A percentile compares a stretch with the other conserved stretches of the same genome.
Conservation (phyloP, 139 green algal genomes). For the Picochlorum sp. region DNA sequence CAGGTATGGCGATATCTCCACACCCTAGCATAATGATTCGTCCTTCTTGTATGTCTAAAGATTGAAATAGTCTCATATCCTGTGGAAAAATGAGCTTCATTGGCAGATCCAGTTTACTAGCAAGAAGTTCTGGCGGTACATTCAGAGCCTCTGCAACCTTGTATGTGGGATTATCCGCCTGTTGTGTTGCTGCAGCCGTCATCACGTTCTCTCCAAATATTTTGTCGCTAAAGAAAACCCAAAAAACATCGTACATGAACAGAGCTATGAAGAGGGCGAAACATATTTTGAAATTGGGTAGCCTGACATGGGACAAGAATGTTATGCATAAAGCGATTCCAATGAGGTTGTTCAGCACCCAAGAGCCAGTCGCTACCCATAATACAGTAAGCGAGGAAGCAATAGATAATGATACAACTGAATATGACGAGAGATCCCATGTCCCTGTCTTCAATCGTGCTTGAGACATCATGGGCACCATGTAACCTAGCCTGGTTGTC, state of each 20-base stretch:
- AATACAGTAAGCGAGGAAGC: background rate
- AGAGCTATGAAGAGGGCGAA: background rate
- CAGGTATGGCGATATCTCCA: conserved; percentile 8
- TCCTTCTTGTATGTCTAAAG: background rate
- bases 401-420: background rate
- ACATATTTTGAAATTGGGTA: conserved; percentile 11
- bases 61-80: background rate
- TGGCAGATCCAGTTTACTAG: conserved; percentile 3
- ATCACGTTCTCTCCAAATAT: conserved; percentile 14
- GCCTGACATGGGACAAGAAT: conserved; percentile 12
- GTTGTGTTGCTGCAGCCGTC: background rate
- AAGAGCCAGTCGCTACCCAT: conserved; percentile 4
- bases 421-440: background rate
- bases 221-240: conserved; percentile 10
- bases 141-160: conserved; percentile 1
- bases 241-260: conserved; percentile 16
- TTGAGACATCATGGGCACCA: too few relatives aligned
- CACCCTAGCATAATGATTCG: conserved; percentile 4
- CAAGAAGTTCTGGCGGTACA: background rate
- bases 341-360: conserved; percentile 15
- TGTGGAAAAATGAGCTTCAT: conserved; percentile 7
- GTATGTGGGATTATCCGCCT: background rate
- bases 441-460: too few relatives aligned
- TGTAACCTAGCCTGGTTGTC: too few relatives aligned
- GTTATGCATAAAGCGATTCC: conserved; percentile 1